Base-by-base conservation (phyloP, 2,329 filamentous ascomycete genomes). In the Fusarium hainanense region DNA sequence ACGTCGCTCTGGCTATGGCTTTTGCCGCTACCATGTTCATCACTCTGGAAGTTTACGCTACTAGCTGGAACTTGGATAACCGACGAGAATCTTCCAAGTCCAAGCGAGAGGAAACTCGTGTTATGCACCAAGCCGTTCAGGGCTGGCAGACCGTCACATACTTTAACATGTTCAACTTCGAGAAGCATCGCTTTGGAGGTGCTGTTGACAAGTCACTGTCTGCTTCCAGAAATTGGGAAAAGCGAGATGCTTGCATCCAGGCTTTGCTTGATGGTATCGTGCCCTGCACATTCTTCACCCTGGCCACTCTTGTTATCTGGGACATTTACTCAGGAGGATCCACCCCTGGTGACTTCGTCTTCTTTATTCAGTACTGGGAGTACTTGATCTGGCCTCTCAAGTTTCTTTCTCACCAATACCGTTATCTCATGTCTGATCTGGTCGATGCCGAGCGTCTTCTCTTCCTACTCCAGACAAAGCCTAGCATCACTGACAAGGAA, bases 391-490 rank as follows among this genome's bases (percentile, higher is more conserved):
- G 66, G 52, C 80, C 80, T 2, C 69, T 82, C 74, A 74, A 75
- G 69, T 79, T 74, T 23, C 75, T 80, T 6, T 75, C 74, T 11
- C 71, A 71, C 49, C 73, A 74, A 9, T 75, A 78, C 13, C 69
- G 71, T 4, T 63, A 64, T 9, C 59, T 78, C 21, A 67, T 75
- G 32, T 69, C 70, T 0, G 84, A 87, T 49, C 79, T 93, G 27
- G 86, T 92, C 40, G 88, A 92, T 71, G 88, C 90, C 0, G 90
- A 93, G 72, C 84, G 88, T 6, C 79, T 91, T 8, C 81, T 86
- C 0, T 79, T 84, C 63, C 81, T 91, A 1, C 80, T 92, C 10
- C 83, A 86, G 49, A 88, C 85, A 9, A 85, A 89, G 61, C 83
- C 89, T 1, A 84, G 82, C 3, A 83, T 91, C 10, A 75, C 77